Evolutionary conservation across 75 land plant species (phyloP).

Genomic region (Cryptomeria japonica): DNA sequence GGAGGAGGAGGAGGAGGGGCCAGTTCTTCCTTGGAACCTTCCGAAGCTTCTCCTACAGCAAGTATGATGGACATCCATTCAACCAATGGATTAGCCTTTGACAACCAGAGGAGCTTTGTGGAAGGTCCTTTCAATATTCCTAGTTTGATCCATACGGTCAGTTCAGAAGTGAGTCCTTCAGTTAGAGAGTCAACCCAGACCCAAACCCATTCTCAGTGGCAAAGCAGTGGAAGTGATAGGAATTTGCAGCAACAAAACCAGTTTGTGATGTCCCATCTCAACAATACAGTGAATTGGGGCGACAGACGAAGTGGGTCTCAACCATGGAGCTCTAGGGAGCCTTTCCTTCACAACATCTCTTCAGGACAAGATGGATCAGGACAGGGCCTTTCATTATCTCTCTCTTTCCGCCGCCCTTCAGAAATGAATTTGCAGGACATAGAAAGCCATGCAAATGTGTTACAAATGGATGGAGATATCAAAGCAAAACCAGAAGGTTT

Average conservation of each 20-base stretch:
- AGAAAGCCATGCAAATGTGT: conserved; percentile 3
- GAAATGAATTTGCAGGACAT: neutral
- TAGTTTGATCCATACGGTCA: neutral
- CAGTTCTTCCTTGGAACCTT: neutral
- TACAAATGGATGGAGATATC: conserved; percentile 8
- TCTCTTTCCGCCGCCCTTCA: conserved; percentile 5
- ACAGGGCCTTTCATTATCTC: conserved; percentile 11
- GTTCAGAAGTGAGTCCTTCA: conserved; percentile 3
- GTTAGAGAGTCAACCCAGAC: neutral
- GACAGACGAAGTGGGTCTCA: neutral
- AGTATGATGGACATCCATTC: conserved; percentile 2
- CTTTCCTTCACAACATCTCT: neutral
- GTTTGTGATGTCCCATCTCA: neutral
- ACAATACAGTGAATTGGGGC: neutral
- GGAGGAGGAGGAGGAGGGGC: neutral
- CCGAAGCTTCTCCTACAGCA: neutral
- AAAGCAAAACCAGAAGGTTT: conserved; percentile 7
- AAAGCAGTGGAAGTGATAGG: neutral
- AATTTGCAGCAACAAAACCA: conserved; percentile 9
- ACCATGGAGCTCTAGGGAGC: conserved; percentile 7
- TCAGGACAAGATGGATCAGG: conserved; percentile 4
- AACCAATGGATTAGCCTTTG: conserved; percentile 1
- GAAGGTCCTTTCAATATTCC: neutral
- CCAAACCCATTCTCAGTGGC: conserved; percentile 3
- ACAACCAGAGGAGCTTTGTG: neutral